Percentiles rank a stretch among this genome's conserved stretches.
These are phyloP conservation scores for Amanita subjunquillea DNA, from an alignment of 768 basidiomycete species.

Conservation along the genomic window DNA sequence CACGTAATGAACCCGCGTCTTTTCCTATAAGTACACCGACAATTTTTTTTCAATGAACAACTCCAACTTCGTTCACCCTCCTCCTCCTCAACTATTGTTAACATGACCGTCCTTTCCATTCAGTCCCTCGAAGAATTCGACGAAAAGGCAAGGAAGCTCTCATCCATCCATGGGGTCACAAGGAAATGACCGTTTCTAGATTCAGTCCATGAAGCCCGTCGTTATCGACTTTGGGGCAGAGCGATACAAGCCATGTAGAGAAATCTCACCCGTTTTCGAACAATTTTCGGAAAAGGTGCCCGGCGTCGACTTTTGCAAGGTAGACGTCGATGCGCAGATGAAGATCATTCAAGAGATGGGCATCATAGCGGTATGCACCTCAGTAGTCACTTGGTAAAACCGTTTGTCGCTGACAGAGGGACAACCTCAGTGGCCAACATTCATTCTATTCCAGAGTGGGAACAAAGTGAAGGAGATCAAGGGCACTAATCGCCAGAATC, in stretches of 20 bases:
- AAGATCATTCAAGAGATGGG: slow-evolving; percentile 48
- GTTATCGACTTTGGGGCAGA: slow-evolving; percentile 70
- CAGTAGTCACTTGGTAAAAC: slow-evolving; percentile 13
- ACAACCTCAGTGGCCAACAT: slow-evolving; percentile 30
- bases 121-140: slow-evolving; percentile 28
- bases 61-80: background rate
- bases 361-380: slow-evolving; percentile 39
- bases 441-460: slow-evolving; percentile 26
- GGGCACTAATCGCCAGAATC: no score
- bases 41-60: background rate
- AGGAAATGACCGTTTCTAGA: slow-evolving; percentile 18
- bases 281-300: slow-evolving; percentile 28
- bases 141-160: slow-evolving; percentile 27
- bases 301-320: slow-evolving; percentile 57
- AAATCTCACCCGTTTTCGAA: slow-evolving; percentile 62
- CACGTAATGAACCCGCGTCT: no score
- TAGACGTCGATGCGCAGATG: slow-evolving; percentile 54
- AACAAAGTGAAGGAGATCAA: slow-evolving; percentile 17
- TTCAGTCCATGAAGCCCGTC: slow-evolving; percentile 34
- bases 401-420: background rate
- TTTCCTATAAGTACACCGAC: background rate
- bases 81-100: background rate
- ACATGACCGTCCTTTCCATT: slow-evolving; percentile 32
- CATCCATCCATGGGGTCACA: background rate
- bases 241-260: slow-evolving; percentile 66